Percentiles rank a stretch among this genome's conserved stretches.
These are phyloP conservation scores for Phytophthora fragariaefolia DNA, from an alignment of 352 stramenopile genomes.

Conservation along the genomic window DNA sequence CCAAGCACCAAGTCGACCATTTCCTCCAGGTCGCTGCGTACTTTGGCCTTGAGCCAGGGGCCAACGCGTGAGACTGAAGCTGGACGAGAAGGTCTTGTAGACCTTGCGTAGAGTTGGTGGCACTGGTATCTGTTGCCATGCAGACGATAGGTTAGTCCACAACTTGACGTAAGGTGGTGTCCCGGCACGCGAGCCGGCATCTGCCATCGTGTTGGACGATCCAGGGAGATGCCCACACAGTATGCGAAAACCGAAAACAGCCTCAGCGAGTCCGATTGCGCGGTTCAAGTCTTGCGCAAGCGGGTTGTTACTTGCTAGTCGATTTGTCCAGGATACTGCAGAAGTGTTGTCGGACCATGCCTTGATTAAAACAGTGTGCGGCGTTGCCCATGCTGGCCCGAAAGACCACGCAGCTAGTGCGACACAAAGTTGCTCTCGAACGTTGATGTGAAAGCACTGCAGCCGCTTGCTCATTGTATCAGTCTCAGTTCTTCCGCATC, in stretches of 20 bases:
- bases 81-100: not conserved
- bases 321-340: not conserved
- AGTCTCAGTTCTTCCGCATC: not conserved
- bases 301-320: not conserved
- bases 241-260: not conserved
- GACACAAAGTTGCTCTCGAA: not conserved
- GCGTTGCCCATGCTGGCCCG: not conserved
- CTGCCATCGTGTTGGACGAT: not conserved
- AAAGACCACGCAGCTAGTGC: not conserved
- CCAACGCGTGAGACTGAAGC: conserved; percentile 8
- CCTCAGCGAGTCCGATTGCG: conserved; percentile 2
- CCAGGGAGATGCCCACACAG: not conserved
- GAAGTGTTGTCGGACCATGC: conserved; percentile 7
- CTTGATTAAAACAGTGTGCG: no score
- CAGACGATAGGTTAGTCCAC: conserved; percentile 3
- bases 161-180: not conserved
- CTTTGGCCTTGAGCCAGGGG: not conserved
- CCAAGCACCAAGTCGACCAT: conserved; percentile 1
- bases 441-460: no score
- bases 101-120: not conserved
- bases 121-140: not conserved
- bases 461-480: no score
- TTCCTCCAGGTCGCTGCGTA: conserved; percentile 1
- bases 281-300: not conserved
- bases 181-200: not conserved